Base-by-base conservation (phyloP, 345 rosid species). In the Arabidopsis arenosa region DNA sequence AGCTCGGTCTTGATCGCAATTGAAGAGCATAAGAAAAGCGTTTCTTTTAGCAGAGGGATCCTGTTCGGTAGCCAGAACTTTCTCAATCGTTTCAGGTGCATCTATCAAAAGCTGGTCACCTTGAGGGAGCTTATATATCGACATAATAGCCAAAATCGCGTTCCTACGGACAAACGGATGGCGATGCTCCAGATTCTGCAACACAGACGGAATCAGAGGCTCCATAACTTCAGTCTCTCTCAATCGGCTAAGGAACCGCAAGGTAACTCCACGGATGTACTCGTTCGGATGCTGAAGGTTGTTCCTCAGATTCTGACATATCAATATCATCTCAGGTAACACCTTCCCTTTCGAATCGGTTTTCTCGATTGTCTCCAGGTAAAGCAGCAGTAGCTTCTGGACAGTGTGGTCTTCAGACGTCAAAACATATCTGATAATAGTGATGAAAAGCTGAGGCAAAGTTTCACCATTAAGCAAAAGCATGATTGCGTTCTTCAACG, bases 241-340 rank as follows among this genome's bases (percentile, higher is more conserved):
- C 75, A 88, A 40, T 6, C 90, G 87, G 77, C 90, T 80, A 40
- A 88, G 87, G 72, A 90, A 90, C 77, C 96, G 78, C 75, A 90
- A 75, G 11, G 91, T 90, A 40, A 88, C 93, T 49, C 98, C 98
- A 65, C 97, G 93, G 49, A 94, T 90, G 74, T 94, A 92, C 83
- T 92, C 98, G 67, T 94, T 94, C 1, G 97, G 95, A 74, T 90
- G 96, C 84, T 94, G 97, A 79, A 94, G 98, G 82, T 94, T 90
- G 87, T 94, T 94, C 82, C 91, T 81, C 74, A 94, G 80, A 71
- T 90, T 90, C 80, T 94, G 97, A 84, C 97, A 94, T 48, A 94
- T 90, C 79, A 94, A 79, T 61, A 94, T 94, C 98, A 94, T 94
- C 82, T 94, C 97, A 35, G 98, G 97, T 23, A 94, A 73, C 69